These are phyloP conservation scores for Pulveroboletus ravenelii DNA, from an alignment of 768 basidiomycete genomes.

Conservation along the genomic window DNA sequence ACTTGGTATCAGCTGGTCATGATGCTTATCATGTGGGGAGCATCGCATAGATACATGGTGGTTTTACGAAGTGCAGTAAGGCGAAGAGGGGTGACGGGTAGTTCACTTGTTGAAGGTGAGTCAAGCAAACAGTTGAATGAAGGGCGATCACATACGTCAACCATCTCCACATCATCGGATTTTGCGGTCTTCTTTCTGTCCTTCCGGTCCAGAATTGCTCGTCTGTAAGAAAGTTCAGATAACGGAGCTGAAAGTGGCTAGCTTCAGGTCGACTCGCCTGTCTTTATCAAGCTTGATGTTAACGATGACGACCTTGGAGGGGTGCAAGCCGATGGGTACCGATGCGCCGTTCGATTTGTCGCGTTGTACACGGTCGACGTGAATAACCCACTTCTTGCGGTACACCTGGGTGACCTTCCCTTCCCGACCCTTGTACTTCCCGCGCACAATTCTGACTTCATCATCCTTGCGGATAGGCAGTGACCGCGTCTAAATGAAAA, in stretches of 20 bases:
- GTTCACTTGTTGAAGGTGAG: constrained; percentile 24
- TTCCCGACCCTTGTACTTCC: constrained; percentile 98
- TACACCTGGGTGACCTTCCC: constrained; percentile 97
- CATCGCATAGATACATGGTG: constrained; percentile 64
- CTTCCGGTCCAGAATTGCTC: constrained; percentile 85
- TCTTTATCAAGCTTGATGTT: constrained; percentile 92
- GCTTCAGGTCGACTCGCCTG: constrained; percentile 41
- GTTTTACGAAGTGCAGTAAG: constrained; percentile 40
- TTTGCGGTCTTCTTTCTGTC: constrained; percentile 62
- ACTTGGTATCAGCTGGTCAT: constrained; percentile 29
- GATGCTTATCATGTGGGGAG: constrained; percentile 52
- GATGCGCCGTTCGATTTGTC: constrained; percentile 98
- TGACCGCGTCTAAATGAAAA: constrained; percentile 64
- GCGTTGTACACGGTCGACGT: constrained; percentile 95
- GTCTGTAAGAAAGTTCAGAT: constrained; percentile 38
- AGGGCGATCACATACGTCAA: constrained; percentile 55
- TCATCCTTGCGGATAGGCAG: constrained; percentile 97
- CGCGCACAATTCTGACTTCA: constrained; percentile 94
- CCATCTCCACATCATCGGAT: constrained; percentile 71
- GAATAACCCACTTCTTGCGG: constrained; percentile 98
- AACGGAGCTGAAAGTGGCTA: not conserved
- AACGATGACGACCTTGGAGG: constrained; percentile 93
- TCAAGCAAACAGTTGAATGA: constrained; percentile 6
- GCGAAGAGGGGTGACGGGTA: constrained; percentile 6
- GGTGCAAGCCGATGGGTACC: constrained; percentile 91